Evolutionary conservation across 169 alveolate species (phyloP), one percentile per base, ranked within the genome.

Genomic region (Cryptosporidium felis): DNA sequence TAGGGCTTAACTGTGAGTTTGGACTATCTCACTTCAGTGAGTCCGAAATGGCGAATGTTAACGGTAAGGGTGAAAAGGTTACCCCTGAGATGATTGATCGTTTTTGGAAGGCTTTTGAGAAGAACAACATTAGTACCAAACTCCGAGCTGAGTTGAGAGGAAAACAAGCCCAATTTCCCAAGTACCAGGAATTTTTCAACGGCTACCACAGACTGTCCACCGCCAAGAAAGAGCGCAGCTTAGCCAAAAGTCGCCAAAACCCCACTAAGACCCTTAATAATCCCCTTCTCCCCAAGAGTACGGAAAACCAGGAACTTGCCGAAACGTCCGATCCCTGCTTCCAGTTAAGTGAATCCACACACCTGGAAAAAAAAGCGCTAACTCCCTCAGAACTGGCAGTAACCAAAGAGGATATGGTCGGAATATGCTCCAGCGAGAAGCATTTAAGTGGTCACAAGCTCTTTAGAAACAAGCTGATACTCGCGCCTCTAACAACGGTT

Each of bases 401-500:
- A 5, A 3, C 32, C 30, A n/a, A 47, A 23, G 44, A 49, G 12
- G 32, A 14, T 18, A 28, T 16, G 41, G 36, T 28, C n/a, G 62
- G 45, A n/a, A 65, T 45, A 16, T 56, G 45, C 41, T 30, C 2
- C 1, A 18, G 32, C 32, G 63, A 56, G 32, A 28, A n/a, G n/a
- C 45, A 56, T 5, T 30, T n/a, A 56, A 16, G 41, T 8, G 56
- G 56, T 12, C 51, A 49, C 41, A 16, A 34, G 18, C 14, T 74
- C 10, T 74, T 74, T 16, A 38, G 45, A 21, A 23, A 74, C 18
- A 74, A 74, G 41, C 40, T 74, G n/a, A 74, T 74, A 16, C 61
- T 74, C 36, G 94, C 94, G 6, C 94, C 94, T n/a, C 80, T 91
- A 28, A 91, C 94, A 9, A 91, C 94, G 0, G 92, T 91, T 6